Percentiles rank a stretch among this genome's conserved stretches.
These are phyloP conservation scores for Viola pubescens DNA, from an alignment of 441 rosid genomes.

Conservation along the genomic window DNA sequence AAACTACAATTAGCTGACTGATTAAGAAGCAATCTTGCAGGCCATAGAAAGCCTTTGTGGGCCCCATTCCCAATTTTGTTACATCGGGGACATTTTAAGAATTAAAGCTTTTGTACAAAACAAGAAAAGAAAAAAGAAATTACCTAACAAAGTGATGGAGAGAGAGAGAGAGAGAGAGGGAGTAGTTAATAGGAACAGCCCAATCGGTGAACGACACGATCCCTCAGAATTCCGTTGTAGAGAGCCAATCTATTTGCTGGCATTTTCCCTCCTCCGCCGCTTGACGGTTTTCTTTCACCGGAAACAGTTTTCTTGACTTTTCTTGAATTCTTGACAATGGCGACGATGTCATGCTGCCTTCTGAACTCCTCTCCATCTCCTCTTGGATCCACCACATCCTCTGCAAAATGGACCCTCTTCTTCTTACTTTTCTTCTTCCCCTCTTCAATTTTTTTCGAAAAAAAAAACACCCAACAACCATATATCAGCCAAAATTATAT, in stretches of 20 bases:
- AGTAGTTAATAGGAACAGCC: conserved; percentile 31
- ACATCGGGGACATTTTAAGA: background rate
- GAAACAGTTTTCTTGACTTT: background rate
- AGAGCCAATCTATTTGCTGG: conserved; percentile 61
- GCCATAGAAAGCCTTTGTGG: background rate
- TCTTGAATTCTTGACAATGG: conserved; percentile 16
- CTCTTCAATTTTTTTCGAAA: conserved; percentile 16
- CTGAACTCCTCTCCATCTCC: conserved; percentile 41
- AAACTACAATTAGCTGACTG: conserved; percentile 6
- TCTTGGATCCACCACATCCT: conserved; percentile 52
- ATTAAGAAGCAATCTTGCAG: background rate
- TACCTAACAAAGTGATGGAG: too few species aligned
- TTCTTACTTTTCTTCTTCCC: conserved; percentile 33
- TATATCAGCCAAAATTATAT: background rate
- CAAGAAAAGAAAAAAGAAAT: background rate
- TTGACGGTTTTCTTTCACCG: too few species aligned
- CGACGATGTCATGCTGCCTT: conserved; percentile 19
- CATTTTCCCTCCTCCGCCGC: conserved; percentile 24
- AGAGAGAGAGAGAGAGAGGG: background rate
- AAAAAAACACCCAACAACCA: background rate
- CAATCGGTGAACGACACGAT: conserved; percentile 44
- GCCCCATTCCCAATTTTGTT: background rate
- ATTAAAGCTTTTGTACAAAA: conserved; percentile 12
- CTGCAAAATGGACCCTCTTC: conserved; percentile 52
- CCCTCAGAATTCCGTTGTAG: conserved; percentile 54